These are phyloP conservation scores for Paraurostyla sp. DNA, from an alignment of 73 alveolate genomes.

Conservation along the genomic window DNA sequence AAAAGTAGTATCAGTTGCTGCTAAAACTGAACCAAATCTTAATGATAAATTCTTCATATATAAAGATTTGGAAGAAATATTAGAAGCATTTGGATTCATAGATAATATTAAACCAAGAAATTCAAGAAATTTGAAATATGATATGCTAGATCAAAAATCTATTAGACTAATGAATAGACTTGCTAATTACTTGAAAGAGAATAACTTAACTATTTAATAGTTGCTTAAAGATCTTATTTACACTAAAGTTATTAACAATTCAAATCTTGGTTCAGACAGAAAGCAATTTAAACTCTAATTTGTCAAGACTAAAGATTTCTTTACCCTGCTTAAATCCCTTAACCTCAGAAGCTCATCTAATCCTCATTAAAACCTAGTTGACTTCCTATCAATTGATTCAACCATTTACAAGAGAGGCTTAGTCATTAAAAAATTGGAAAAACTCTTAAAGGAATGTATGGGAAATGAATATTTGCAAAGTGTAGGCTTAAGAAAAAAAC, in stretches of 20 bases:
- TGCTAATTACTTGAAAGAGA: not conserved
- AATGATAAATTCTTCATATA: not conserved
- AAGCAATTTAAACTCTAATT: not conserved
- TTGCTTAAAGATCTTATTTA: conserved; percentile 25
- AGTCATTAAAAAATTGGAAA: conserved; percentile 31
- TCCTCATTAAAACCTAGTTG: conserved; percentile 16
- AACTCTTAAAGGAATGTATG: conserved; percentile 21
- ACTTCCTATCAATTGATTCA: conserved; percentile 35
- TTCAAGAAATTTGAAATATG: conserved; percentile 21
- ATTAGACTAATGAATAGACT: conserved; percentile 59
- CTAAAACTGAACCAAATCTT: not conserved
- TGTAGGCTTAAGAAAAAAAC: conserved; percentile 12
- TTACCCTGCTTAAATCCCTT: not conserved
- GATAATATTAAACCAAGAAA: conserved; percentile 49
- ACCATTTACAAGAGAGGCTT: conserved; percentile 5
- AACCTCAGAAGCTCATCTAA: not conserved
- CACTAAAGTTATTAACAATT: conserved; percentile 4
- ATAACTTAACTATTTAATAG: not conserved
- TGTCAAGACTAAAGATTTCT: conserved; percentile 41
- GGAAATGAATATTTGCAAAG: conserved; percentile 10
- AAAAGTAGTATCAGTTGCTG: not conserved
- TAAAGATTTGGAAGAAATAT: conserved; percentile 41
- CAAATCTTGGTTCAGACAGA: not conserved
- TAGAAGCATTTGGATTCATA: conserved; percentile 31
- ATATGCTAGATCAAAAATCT: conserved; percentile 38